phyloP scores from a whole-genome alignment of 805 yeast genomes.

The Spathaspora arborariae region DNA sequence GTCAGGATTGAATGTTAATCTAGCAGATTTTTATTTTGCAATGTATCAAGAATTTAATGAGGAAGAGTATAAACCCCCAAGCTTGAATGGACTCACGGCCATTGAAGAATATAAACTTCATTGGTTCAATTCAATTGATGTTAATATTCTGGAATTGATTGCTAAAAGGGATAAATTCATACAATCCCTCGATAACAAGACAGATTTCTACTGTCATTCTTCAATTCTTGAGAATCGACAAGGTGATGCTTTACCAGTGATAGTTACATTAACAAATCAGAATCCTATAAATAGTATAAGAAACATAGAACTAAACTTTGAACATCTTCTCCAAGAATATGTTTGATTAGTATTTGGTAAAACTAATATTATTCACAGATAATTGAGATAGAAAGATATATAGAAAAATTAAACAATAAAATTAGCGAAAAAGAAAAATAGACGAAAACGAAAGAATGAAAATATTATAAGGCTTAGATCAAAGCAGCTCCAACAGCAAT shows the following conservation, averaged over 20 bases:
- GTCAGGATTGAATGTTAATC: constrained; percentile 42
- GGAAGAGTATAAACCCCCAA: background rate
- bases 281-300: background rate
- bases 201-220: constrained; percentile 10
- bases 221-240: constrained; percentile 6
- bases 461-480: constrained; percentile 10
- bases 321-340: background rate
- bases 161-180: constrained; percentile 4
- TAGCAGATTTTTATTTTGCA: constrained; percentile 15
- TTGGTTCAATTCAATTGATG: constrained; percentile 9
- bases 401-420: background rate
- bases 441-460: background rate
- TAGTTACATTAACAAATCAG: constrained; percentile 14
- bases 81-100: background rate
- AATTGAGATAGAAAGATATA: background rate
- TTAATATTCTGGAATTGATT: constrained; percentile 7
- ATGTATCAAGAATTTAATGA: constrained; percentile 4
- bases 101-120: constrained; percentile 5
- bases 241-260: constrained; percentile 13
- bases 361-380: background rate
- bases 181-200: constrained; percentile 1
- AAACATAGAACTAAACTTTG: constrained; percentile 8
- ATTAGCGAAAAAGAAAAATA: background rate
- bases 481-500: constrained; percentile 17
- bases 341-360: background rate